Evolutionary conservation across 805 yeast species (phyloP), one percentile per base, ranked within the genome.

Genomic region (Limtongozyma cylindracea): DNA sequence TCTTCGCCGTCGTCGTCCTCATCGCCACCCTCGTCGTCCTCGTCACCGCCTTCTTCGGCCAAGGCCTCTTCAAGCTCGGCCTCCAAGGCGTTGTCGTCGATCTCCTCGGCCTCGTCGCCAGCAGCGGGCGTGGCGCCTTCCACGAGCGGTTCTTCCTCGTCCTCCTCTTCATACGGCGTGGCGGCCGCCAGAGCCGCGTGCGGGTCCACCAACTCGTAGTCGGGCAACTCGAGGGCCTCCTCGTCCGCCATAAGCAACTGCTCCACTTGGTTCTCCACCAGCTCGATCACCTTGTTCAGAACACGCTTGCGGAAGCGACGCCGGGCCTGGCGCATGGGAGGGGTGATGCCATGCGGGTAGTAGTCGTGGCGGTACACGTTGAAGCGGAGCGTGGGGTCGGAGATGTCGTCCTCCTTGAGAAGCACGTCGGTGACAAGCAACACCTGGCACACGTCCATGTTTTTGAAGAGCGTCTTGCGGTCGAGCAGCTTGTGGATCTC

Each of bases 401-500:
- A 55, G 23, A 60, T 51, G 29, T 61, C 69, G 8, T 33, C 37
- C 21, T 59, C 66, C 25, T 49, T 38, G 24, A 43, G 43, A n/a
- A 47, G 31, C 17, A 43, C 43, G n/a, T 37, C 32, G 4, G 53
- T 51, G 25, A 84, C 84, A 5, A 82, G 44, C 23, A 88, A 47
- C 50, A 88, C 74, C 43, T 88, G 95, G 24, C 73, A 63, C 5
- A 84, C 53, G 41, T 88, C 96, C 16, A 77, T 54, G 0, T 91
- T 65, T 37, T 88, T 88, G 48, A 72, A 70, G 13, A 88, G 60
- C 37, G 78, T 88, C 40, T 84, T 84, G 35, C 65, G 61, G 40
- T 88, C 98, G 12, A 82, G 61, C 4, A 93, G 68, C 43, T 88
- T 88, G 40, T 71, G 77, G 5, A 74, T 63, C 39, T 88, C 98